A percentile compares a stretch with the other conserved stretches of the same genome.
Evolutionary conservation across 768 basidiomycete genomes (phyloP).

Genomic region (Cytidiella melzeri): DNA sequence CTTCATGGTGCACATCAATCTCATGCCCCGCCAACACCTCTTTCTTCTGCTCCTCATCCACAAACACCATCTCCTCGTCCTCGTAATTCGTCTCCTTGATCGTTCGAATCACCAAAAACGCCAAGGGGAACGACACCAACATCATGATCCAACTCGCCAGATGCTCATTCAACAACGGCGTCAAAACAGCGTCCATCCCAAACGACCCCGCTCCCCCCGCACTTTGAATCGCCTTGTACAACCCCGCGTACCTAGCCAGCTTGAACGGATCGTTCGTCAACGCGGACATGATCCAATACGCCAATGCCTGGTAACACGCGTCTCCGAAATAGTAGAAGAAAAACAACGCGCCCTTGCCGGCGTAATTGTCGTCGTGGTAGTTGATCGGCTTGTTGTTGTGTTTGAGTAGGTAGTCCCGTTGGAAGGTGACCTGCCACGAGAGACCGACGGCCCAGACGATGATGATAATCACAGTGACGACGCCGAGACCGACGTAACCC

Average conservation of each 20-base stretch:
- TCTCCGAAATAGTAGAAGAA: conserved; percentile 73
- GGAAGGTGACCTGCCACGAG: not conserved
- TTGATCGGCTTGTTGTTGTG: too few relatives aligned
- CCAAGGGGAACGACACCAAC: conserved; percentile 30
- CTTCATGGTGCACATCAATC: conserved; percentile 1
- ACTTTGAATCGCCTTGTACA: conserved; percentile 76
- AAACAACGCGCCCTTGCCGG: conserved; percentile 53
- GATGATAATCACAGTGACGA: conserved; percentile 25
- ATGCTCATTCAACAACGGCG: conserved; percentile 51
- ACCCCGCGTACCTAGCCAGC: conserved; percentile 74
- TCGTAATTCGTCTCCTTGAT: conserved; percentile 34
- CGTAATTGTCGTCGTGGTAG: conserved; percentile 48
- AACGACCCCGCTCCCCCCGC: conserved; percentile 71
- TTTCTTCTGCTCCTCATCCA: conserved; percentile 17
- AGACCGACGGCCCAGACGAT: conserved; percentile 31
- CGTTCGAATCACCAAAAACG: conserved; percentile 27
- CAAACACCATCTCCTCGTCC: conserved; percentile 28
- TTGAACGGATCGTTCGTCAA: conserved; percentile 81
- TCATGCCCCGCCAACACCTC: conserved; percentile 14
- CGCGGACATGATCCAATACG: conserved; percentile 80
- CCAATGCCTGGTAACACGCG: conserved; percentile 80
- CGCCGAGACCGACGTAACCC: conserved; percentile 30
- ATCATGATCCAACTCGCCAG: conserved; percentile 31
- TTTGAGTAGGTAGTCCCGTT: too few relatives aligned
- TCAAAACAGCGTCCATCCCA: conserved; percentile 56